Conservation (phyloP, 2,329 filamentous ascomycete genomes). For the Boeremia exigua region DNA sequence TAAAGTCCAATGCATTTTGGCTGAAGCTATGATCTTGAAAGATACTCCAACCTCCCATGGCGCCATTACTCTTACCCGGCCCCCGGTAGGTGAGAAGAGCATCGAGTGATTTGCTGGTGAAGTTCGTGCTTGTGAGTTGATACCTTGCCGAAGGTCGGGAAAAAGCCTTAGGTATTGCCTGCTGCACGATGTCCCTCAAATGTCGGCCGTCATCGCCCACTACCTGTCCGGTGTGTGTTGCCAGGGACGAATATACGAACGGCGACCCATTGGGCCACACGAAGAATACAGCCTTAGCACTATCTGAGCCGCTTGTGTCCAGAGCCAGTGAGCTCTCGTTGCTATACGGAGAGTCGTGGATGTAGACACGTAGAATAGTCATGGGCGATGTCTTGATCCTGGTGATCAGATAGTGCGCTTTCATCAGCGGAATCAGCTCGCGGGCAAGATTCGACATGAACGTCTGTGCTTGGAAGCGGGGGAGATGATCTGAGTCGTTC, state of each 20-base stretch:
- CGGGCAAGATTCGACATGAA: slow-evolving; percentile 78
- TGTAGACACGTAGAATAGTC: slow-evolving; percentile 77
- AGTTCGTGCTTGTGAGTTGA: slow-evolving; percentile 68
- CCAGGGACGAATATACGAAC: slow-evolving; percentile 70
- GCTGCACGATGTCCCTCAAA: slow-evolving; percentile 73
- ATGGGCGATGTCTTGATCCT: slow-evolving; percentile 73
- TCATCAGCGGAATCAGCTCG: slow-evolving; percentile 78
- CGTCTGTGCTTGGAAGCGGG: slow-evolving; percentile 79
- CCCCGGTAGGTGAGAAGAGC: slow-evolving; percentile 74
- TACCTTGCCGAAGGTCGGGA: slow-evolving; percentile 77
- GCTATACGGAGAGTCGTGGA: slow-evolving; percentile 82
- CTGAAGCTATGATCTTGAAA: slow-evolving; percentile 70
- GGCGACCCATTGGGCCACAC: slow-evolving; percentile 83
- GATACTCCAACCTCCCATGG: slow-evolving; percentile 79
- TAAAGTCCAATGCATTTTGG: slow-evolving; percentile 58
- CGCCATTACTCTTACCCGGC: slow-evolving; percentile 70
- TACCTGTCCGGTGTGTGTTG: slow-evolving; percentile 47
- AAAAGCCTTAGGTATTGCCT: slow-evolving; percentile 82
- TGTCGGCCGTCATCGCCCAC: slow-evolving; percentile 54
- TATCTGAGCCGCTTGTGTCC: slow-evolving; percentile 55
- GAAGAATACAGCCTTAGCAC: slow-evolving; percentile 75
- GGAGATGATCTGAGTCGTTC: slow-evolving; percentile 54
- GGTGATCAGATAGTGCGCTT: slow-evolving; percentile 82
- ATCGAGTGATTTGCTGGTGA: slow-evolving; percentile 74
- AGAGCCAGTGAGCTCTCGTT: slow-evolving; percentile 49